Conservation (phyloP, 352 stramenopile species). For the Phytophthora crassamura region DNA sequence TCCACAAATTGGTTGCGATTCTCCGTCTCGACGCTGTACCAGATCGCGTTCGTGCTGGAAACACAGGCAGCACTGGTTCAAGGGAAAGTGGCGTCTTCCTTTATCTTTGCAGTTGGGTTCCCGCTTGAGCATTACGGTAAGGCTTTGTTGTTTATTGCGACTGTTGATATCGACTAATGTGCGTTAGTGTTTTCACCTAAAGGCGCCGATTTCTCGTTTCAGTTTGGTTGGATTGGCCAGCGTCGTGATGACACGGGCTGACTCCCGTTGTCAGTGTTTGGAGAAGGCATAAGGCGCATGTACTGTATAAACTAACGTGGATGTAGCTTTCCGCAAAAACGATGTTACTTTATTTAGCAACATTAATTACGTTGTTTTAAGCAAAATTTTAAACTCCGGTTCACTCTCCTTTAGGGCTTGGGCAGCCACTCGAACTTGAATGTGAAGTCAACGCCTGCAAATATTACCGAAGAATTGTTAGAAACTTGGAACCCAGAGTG, state of each 20-base stretch:
- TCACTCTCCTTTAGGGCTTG: no score
- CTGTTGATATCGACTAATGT: background rate
- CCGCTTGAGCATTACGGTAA: constrained; percentile 19
- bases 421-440: constrained; percentile 19
- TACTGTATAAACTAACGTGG: no score
- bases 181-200: background rate
- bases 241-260: no score
- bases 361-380: no score
- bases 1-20: constrained; percentile 20
- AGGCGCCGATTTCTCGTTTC: constrained; percentile 26
- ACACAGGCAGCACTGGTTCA: constrained; percentile 37
- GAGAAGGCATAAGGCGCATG: no score
- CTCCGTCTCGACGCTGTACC: constrained; percentile 26
- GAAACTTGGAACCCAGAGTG: background rate
- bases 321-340: no score
- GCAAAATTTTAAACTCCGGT: no score
- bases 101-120: constrained; percentile 13
- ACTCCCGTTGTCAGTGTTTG: no score
- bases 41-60: constrained; percentile 50
- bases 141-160: background rate
- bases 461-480: background rate
- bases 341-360: no score
- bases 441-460: constrained; percentile 16
- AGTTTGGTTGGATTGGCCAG: background rate
- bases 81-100: constrained; percentile 28